These are phyloP conservation scores for Dianthus caryophyllus DNA, from an alignment of 148 eudicot genomes.

Conservation along the genomic window DNA sequence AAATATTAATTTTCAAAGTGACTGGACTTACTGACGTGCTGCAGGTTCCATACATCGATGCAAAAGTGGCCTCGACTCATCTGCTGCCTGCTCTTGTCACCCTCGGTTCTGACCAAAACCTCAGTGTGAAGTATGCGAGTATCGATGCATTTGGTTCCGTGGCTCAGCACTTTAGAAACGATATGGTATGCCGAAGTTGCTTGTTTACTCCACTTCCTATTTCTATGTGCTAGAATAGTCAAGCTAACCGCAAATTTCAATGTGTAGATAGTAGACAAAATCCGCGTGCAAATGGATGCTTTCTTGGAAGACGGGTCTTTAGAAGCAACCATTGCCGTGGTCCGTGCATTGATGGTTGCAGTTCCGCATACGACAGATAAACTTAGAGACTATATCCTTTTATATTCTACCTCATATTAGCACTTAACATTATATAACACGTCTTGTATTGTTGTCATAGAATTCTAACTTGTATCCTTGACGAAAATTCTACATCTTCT, in stretches of 20 bases:
- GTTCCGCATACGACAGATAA: slow-evolving; percentile 89
- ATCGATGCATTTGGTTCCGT: slow-evolving; percentile 97
- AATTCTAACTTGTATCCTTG: slow-evolving; percentile 45
- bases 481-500: slow-evolving; percentile 68
- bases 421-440: neutral
- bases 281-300: slow-evolving; percentile 97
- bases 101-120: slow-evolving; percentile 90
- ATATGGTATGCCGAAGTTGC: slow-evolving; percentile 49
- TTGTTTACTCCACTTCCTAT: neutral
- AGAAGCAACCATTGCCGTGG: slow-evolving; percentile 85
- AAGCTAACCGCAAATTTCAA: slow-evolving; percentile 26
- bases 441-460: neutral
- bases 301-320: slow-evolving; percentile 98
- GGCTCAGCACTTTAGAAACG: slow-evolving; percentile 90
- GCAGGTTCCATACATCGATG: slow-evolving; percentile 86
- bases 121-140: slow-evolving; percentile 82
- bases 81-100: slow-evolving; percentile 95
- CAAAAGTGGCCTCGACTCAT: slow-evolving; percentile 80
- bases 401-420: neutral
- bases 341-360: slow-evolving; percentile 88
- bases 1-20: no score
- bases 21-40: slow-evolving; percentile 14
- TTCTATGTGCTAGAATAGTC: slow-evolving; percentile 2
- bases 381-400: slow-evolving; percentile 96
- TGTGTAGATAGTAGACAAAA: slow-evolving; percentile 85